Base-by-base conservation (phyloP, 106 monocot genomes). In the Phalaenopsis aphrodite region DNA sequence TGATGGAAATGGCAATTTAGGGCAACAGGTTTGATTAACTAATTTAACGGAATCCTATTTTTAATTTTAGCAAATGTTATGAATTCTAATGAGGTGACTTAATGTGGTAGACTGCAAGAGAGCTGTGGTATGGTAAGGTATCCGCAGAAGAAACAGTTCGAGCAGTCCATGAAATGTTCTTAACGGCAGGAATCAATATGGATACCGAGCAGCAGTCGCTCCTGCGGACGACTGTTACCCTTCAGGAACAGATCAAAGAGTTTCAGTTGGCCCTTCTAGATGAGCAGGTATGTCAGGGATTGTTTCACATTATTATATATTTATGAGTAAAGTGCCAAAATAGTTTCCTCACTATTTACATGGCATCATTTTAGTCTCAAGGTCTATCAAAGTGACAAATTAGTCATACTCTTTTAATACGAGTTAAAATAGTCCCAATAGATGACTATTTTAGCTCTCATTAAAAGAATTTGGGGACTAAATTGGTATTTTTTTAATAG, bases 101-200 rank as follows among this genome's bases (percentile, higher is more conserved):
- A 30, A 1, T 57, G 3, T 80, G 52, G 24, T 84, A 93, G 90
- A 56, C 66, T 81, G 72, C 77, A 18, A 78, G 80, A 47, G 86
- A 88, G 17, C 82, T 81, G n/a, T 87, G 84, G 48, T 87, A 86
- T 84, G 99, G 94, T 37, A 88, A 82, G 84, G 92, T 99, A 56
- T 89, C 94, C 79, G 81, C 99, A 9, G 57, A 74, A 75, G 99
- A 99, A 71, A 74, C 95, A 78, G 92, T 99, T 49, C 90, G 93
- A 78, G 99, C 94, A 42, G 93, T 99, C 56, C 88, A 91, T 76
- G 99, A 99, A 81, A 93, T 99, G 94, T 91, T 99, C 73, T 93
- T 86, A 45, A 85, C 91, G 77, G 93, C 92, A 45, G 94, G 99
- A 42, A 85, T 99, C 56, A 85, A 83, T 79, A 78, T 99, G 77